These are phyloP conservation scores for Poterioochromonas sp. DNA, from an alignment of 352 stramenopile genomes.

Conservation along the genomic window DNA sequence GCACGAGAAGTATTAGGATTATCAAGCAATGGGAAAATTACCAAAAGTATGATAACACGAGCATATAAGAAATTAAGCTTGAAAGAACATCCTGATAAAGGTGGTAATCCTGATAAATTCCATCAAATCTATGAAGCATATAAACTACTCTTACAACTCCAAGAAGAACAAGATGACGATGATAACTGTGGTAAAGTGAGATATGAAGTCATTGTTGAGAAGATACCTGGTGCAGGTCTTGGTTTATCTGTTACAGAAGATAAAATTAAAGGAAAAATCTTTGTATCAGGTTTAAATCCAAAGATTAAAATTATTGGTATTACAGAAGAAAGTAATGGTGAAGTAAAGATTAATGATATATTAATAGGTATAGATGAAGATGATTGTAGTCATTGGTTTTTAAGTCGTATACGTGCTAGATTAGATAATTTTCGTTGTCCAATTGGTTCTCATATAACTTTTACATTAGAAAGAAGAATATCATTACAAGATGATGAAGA, in stretches of 20 bases:
- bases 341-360: constrained; percentile 10
- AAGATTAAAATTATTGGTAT: not conserved
- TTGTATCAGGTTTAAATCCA: not conserved
- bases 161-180: not conserved
- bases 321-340: not conserved
- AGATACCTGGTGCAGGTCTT: not conserved
- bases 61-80: constrained; percentile 3
- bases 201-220: constrained; percentile 13
- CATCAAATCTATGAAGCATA: not conserved
- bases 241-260: not conserved
- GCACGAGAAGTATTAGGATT: not conserved
- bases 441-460: not conserved
- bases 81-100: constrained; percentile 23
- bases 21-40: too few species aligned
- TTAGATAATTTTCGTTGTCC: not conserved
- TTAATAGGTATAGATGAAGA: constrained; percentile 17
- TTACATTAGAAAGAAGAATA: not conserved
- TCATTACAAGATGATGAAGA: not conserved
- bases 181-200: not conserved
- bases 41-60: not conserved
- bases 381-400: not conserved
- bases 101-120: not conserved
- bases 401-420: not conserved
- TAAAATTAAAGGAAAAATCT: not conserved
- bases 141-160: not conserved